Evolutionary conservation across 768 basidiomycete genomes (phyloP).

Genomic region (Mycena pura): DNA sequence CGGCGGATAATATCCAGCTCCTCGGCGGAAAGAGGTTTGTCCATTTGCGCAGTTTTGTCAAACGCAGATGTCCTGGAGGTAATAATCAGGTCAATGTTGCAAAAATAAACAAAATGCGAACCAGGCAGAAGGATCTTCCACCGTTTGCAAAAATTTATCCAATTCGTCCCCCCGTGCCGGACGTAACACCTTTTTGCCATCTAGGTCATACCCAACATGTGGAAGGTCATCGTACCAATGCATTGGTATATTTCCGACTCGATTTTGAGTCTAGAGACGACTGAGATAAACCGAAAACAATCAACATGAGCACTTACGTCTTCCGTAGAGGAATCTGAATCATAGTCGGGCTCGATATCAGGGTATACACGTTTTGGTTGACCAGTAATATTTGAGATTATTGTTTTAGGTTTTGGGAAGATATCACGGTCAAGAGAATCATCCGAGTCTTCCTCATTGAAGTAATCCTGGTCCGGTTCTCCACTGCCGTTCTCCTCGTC

Average conservation of each 20-base stretch:
- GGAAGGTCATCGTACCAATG: constrained; percentile 99
- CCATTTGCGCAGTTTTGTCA: constrained; percentile 85
- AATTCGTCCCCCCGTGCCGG: constrained; percentile 96
- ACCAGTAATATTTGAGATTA: constrained; percentile 85
- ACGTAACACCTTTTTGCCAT: constrained; percentile 92
- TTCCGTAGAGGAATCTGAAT: constrained; percentile 91
- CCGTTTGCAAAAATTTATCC: constrained; percentile 93
- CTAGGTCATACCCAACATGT: constrained; percentile 96
- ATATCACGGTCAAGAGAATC: constrained; percentile 54
- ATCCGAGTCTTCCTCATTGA: constrained; percentile 41
- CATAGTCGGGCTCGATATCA: constrained; percentile 89
- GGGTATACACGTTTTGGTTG: constrained; percentile 84
- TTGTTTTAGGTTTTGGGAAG: constrained; percentile 69
- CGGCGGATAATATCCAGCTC: constrained; percentile 95
- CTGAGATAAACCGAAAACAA: constrained; percentile 20
- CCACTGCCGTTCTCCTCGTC: constrained; percentile 49
- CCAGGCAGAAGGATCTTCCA: constrained; percentile 93
- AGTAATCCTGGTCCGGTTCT: constrained; percentile 39
- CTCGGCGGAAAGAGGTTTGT: constrained; percentile 85
- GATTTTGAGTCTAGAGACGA: constrained; percentile 81
- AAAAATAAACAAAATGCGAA: constrained; percentile 41
- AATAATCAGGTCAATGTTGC: background rate
- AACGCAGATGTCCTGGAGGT: constrained; percentile 83
- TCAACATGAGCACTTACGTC: constrained; percentile 61
- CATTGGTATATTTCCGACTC: constrained; percentile 92